phyloP scores from a whole-genome alignment of 768 basidiomycete genomes.

The Lentinula lateritia region DNA sequence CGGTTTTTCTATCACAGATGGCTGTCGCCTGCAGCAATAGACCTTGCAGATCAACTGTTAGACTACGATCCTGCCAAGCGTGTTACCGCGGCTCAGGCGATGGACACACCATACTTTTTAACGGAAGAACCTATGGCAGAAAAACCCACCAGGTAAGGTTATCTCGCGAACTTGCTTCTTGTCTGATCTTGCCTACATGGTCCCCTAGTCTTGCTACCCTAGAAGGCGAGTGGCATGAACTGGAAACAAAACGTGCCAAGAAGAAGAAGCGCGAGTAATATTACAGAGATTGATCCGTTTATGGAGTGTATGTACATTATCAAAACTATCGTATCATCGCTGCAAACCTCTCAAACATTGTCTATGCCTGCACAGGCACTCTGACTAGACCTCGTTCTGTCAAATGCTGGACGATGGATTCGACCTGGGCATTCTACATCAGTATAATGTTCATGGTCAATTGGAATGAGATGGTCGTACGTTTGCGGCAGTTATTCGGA shows the following conservation, averaged over 20 bases:
- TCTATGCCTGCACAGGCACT: slow-evolving; percentile 12
- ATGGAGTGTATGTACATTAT: slow-evolving; percentile 17
- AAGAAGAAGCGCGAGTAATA: slow-evolving; percentile 52
- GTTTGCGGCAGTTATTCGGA: slow-evolving; percentile 81
- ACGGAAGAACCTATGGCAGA: slow-evolving; percentile 70
- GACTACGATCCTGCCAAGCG: slow-evolving; percentile 77
- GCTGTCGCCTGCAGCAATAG: slow-evolving; percentile 80
- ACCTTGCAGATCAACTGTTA: slow-evolving; percentile 80
- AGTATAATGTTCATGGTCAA: background rate
- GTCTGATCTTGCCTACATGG: slow-evolving; percentile 6
- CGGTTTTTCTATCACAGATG: slow-evolving; percentile 43
- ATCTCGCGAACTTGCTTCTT: background rate
- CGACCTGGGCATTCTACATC: slow-evolving; percentile 47
- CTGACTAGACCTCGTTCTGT: slow-evolving; percentile 65
- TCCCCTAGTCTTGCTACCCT: slow-evolving; percentile 61
- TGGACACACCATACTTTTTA: slow-evolving; percentile 80
- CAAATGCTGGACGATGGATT: slow-evolving; percentile 81
- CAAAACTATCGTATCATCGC: slow-evolving; percentile 23
- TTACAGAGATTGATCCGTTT: slow-evolving; percentile 2
- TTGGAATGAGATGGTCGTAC: slow-evolving; percentile 37
- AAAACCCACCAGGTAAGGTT: slow-evolving; percentile 71
- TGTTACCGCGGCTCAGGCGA: slow-evolving; percentile 72
- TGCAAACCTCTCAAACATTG: slow-evolving; percentile 14
- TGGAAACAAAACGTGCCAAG: slow-evolving; percentile 88
- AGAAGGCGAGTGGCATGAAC: slow-evolving; percentile 97